Evolutionary conservation across 345 rosid genomes (phyloP), one percentile per base, ranked within the genome.

Genomic region (Lumnitzera littorea): DNA sequence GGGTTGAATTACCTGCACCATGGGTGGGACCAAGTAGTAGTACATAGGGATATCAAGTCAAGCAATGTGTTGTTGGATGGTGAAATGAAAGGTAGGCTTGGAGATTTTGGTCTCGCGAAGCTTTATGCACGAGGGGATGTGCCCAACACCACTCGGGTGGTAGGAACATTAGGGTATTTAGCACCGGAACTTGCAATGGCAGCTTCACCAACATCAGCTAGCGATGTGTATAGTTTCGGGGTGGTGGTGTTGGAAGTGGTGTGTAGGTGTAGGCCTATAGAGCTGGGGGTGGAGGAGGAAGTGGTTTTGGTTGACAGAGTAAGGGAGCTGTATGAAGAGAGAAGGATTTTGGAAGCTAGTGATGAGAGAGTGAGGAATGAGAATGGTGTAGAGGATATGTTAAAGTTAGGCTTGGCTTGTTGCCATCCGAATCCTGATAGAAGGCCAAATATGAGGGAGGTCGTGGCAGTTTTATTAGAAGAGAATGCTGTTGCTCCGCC

Each of bases 11-110:
- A 88, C 62, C 90, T 91, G 23, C 98, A 91, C 78, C 81, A 83
- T 23, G 95, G 98, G 3, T 88, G 98, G 96, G 95, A 91, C 50
- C 84, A 91, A 67, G 90, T 88, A 2, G 98, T 91, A 47, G 72
- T 91, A 9, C 96, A 86, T 60, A 65, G 98, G 66, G 98, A 91
- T 50, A 84, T 91, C 53, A 91, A 88, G 53, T 82, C 98, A 2
- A 82, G 98, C 68, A 91, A 91, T 78, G 75, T 91, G 43, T 70
- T 86, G 64, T 56, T 91, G 5, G 98, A 91, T 55, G 64, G 82
- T 1, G 96, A 86, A 4, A 88, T 86, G 98, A 79, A 96, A 51
- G 96, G 94, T 17, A 65, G 90, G 58, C 59, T 91, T 0, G 96
- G 96, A 4, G 98, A 91, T 61, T 91, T 91, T n/a, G 96, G 98